These are phyloP conservation scores for Flaveria floridana DNA, from an alignment of 140 eudicot species.

Conservation along the genomic window DNA sequence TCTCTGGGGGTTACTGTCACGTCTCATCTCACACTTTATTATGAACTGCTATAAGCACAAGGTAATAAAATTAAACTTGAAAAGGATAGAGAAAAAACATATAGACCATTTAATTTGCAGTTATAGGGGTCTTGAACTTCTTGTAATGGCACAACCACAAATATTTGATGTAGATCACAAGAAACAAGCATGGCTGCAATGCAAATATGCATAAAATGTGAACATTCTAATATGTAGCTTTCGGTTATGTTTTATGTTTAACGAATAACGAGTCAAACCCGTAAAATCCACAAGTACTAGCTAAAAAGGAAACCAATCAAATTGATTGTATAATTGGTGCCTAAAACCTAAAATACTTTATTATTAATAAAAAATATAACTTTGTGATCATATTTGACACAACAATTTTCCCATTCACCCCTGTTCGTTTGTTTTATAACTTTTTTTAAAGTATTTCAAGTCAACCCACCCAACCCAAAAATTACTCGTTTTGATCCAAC, in stretches of 20 bases:
- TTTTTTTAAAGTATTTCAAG: background rate
- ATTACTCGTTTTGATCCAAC: background rate
- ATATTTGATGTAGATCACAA: conserved; percentile 7
- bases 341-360: background rate
- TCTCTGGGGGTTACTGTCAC: no score
- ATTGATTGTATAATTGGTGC: background rate
- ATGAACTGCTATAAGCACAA: conserved; percentile 18
- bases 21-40: background rate
- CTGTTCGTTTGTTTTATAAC: no score
- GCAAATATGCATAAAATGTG: background rate
- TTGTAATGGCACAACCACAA: background rate
- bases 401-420: background rate
- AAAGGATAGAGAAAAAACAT: background rate
- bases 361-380: no score
- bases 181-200: conserved; percentile 17
- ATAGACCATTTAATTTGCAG: background rate
- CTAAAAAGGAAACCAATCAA: background rate
- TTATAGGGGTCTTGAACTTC: background rate
- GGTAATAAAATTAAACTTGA: background rate
- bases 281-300: background rate
- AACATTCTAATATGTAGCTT: background rate
- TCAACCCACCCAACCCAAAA: background rate
- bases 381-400: background rate
- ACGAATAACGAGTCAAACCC: background rate
- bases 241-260: background rate